Conservation (phyloP, 73 alveolate species). For the Vitrella brassicaformis region DNA sequence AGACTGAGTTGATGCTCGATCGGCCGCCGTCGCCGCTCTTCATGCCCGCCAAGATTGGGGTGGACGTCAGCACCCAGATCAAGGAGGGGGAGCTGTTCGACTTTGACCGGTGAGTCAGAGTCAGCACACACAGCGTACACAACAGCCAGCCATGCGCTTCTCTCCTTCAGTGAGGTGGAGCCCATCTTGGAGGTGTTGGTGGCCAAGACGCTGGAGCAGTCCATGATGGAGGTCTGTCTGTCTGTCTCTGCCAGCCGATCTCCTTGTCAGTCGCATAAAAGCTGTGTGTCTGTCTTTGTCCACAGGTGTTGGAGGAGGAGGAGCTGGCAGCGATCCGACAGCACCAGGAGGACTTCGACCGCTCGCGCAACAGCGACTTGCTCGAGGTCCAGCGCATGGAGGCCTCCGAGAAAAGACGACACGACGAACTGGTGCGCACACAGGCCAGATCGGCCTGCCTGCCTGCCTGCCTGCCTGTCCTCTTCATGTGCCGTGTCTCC, state of each 20-base stretch:
- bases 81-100: constrained; percentile 65
- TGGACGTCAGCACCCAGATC: constrained; percentile 54
- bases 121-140: too few relatives aligned
- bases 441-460: neutral
- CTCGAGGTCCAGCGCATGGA: constrained; percentile 63
- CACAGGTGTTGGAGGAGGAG: constrained; percentile 94
- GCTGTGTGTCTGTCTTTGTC: constrained; percentile 15
- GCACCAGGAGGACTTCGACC: constrained; percentile 80
- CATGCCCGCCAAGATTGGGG: constrained; percentile 70
- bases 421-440: neutral
- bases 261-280: neutral
- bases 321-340: constrained; percentile 73
- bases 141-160: neutral
- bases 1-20: constrained; percentile 72
- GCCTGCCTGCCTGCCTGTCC: neutral
- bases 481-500: too few relatives aligned
- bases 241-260: neutral
- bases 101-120: constrained; percentile 65
- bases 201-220: constrained; percentile 83
- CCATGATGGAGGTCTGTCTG: constrained; percentile 17
- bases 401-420: neutral
- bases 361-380: constrained; percentile 69
- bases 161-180: constrained; percentile 47
- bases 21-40: constrained; percentile 77
- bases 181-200: constrained; percentile 83